Conservation (phyloP, 441 rosid species). For the Isatis lusitanica region DNA sequence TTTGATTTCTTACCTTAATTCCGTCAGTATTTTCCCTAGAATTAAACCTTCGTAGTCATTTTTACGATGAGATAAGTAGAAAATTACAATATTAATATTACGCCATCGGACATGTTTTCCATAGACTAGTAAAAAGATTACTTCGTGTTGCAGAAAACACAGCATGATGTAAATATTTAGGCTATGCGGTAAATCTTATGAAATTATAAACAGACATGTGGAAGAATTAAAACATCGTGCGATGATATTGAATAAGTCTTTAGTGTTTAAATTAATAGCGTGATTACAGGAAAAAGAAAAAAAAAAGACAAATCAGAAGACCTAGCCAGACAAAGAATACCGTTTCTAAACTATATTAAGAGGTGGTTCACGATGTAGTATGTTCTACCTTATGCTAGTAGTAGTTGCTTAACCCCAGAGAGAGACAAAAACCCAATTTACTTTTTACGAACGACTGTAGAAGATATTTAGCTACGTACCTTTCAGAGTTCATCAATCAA, state of each 20-base stretch:
- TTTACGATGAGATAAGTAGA: neutral
- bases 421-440: neutral
- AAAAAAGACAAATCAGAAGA: neutral
- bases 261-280: too few species aligned
- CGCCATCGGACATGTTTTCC: neutral
- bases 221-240: too few species aligned
- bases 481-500: neutral
- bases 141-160: too few species aligned
- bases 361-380: neutral
- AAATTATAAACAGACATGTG: too few species aligned
- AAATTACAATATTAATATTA: neutral
- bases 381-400: neutral
- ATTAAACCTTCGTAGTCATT: neutral
- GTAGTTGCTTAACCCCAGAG: neutral
- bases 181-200: too few species aligned
- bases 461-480: conserved; percentile 9
- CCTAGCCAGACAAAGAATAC: neutral
- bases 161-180: too few species aligned
- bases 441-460: neutral
- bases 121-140: too few species aligned
- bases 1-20: too few species aligned
- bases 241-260: too few species aligned
- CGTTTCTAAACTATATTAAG: neutral
- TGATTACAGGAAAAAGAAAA: too few species aligned
- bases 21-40: neutral